A percentile compares a stretch with the other conserved stretches of the same genome.
Evolutionary conservation across 192 early-diverging fungal species (phyloP).

Genomic region (Pilobolus umbonatus): DNA sequence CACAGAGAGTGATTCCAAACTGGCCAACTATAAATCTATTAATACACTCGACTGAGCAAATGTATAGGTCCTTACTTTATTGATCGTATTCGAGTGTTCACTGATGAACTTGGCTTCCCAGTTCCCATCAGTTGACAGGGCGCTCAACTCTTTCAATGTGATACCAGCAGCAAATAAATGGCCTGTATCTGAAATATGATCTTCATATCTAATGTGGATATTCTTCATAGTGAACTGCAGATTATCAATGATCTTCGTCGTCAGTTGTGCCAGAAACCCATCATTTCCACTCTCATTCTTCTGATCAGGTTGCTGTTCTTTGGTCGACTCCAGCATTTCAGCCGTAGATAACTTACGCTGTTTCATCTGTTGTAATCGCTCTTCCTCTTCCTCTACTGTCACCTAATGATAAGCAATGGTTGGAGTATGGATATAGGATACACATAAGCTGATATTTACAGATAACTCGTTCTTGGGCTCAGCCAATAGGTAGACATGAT

Average conservation of each 20-base stretch:
- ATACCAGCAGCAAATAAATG: slow-evolving; percentile 73
- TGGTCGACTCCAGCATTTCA: slow-evolving; percentile 40
- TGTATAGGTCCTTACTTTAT: slow-evolving; percentile 45
- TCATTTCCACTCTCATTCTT: slow-evolving; percentile 39
- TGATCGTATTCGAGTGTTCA: slow-evolving; percentile 59
- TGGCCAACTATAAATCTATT: slow-evolving; percentile 43
- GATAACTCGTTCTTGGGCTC: slow-evolving; percentile 55
- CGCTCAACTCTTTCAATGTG: slow-evolving; percentile 75
- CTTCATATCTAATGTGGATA: slow-evolving; percentile 87
- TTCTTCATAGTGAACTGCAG: slow-evolving; percentile 79
- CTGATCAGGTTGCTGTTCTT: slow-evolving; percentile 11
- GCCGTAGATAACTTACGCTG: slow-evolving; percentile 59
- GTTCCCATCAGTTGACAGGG: slow-evolving; percentile 70
- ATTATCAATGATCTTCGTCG: slow-evolving; percentile 84
- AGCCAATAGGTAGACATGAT: slow-evolving; percentile 75
- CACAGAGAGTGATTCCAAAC: slow-evolving; percentile 54
- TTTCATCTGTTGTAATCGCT: slow-evolving; percentile 63
- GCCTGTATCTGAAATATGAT: slow-evolving; percentile 60
- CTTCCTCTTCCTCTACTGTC: slow-evolving; percentile 56
- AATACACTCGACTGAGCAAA: not conserved
- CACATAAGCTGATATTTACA: slow-evolving; percentile 24
- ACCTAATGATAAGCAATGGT: not conserved
- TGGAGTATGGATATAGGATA: too few species aligned
- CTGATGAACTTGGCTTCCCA: slow-evolving; percentile 69
- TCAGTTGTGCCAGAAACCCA: slow-evolving; percentile 69